Evolutionary conservation across 1,284 basidiomycete species (phyloP).

Genomic region (Mycena sp.): DNA sequence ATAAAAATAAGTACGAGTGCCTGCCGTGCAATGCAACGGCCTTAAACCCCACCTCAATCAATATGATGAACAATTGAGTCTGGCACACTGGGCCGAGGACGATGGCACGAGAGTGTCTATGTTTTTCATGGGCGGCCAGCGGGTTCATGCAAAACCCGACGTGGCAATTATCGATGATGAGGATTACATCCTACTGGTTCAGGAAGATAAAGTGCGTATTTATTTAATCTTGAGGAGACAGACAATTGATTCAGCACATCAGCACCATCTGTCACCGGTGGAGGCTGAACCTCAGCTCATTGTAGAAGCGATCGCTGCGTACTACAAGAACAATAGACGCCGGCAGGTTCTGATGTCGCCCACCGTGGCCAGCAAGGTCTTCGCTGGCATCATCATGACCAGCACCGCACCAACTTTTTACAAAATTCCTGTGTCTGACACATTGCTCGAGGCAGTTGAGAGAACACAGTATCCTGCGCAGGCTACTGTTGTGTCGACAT

Average conservation of each 20-base stretch:
- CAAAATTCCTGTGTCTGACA: constrained; percentile 20
- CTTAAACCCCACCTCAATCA: too few species aligned
- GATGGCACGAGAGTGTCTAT: too few species aligned
- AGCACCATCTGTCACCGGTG: not conserved
- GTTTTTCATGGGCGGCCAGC: constrained; percentile 6
- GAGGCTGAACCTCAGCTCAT: constrained; percentile 7
- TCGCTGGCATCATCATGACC: constrained; percentile 23
- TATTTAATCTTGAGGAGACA: not conserved
- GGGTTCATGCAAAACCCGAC: constrained; percentile 2
- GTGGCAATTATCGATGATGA: not conserved
- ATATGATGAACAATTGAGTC: too few species aligned
- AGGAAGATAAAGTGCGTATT: not conserved
- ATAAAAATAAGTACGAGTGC: too few species aligned
- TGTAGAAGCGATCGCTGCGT: not conserved
- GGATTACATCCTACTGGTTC: constrained; percentile 6
- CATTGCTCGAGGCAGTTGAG: constrained; percentile 3
- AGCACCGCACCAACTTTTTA: constrained; percentile 27
- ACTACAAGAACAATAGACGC: not conserved
- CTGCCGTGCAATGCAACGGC: too few species aligned
- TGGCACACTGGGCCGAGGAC: too few species aligned
- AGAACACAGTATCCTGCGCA: not conserved
- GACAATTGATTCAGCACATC: not conserved
- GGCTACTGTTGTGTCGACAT: not conserved
- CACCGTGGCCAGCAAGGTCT: constrained; percentile 2
- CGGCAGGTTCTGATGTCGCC: not conserved